Percentiles rank a stretch among this genome's conserved stretches.
Evolutionary conservation across 305 asterid species (phyloP).

Genomic region (Fraxinus paxiana): DNA sequence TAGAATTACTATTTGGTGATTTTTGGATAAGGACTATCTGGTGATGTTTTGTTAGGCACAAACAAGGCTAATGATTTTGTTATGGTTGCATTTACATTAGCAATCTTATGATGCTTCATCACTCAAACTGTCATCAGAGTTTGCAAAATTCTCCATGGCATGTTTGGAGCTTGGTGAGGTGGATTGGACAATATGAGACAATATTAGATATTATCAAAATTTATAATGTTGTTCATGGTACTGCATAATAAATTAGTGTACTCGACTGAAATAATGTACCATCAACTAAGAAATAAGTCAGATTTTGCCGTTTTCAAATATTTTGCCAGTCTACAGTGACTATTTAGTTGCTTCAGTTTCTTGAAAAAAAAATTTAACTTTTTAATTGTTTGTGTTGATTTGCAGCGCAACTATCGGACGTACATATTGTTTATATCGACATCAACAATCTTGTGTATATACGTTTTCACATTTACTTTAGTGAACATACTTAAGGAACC

Average conservation of each 20-base stretch:
- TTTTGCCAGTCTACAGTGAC: not conserved
- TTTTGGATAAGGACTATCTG: not conserved
- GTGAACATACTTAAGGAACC: conserved; percentile 49
- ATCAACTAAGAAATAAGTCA: not conserved
- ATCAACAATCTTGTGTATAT: conserved; percentile 68
- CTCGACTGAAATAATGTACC: not conserved
- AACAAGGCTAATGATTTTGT: not conserved
- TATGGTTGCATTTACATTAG: not conserved
- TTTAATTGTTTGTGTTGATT: conserved; percentile 13
- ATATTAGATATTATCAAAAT: not conserved
- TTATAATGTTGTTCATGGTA: not conserved
- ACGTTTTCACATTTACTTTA: conserved; percentile 78
- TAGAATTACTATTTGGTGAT: not conserved
- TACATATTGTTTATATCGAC: conserved; percentile 71
- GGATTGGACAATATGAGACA: not conserved
- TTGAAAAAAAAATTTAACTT: not conserved
- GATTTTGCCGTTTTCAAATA: not conserved
- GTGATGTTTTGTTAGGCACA: not conserved
- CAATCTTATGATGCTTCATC: not conserved
- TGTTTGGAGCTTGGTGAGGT: not conserved
- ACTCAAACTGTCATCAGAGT: not conserved
- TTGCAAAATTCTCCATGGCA: not conserved
- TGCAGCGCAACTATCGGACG: conserved; percentile 85
- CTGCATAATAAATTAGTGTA: not conserved
- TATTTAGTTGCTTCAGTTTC: not conserved